phyloP scores from a whole-genome alignment of 2,329 filamentous ascomycete species.

The Colletotrichum somersetense region DNA sequence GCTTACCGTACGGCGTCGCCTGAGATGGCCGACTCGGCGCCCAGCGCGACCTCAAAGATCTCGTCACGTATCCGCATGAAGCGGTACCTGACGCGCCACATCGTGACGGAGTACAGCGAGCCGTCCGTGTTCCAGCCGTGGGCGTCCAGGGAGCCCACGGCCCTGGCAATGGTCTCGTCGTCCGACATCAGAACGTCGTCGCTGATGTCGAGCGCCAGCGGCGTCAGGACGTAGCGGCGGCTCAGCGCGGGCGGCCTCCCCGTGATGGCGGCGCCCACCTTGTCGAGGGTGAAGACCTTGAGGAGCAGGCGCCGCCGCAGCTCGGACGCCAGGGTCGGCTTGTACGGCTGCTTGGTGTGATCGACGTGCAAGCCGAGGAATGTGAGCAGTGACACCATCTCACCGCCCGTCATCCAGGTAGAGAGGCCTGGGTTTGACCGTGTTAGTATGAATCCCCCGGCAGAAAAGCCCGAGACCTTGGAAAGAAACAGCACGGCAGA shows the following conservation, averaged over 20 bases:
- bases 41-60: slow-evolving; percentile 68
- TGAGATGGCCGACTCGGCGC: slow-evolving; percentile 50
- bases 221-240: slow-evolving; percentile 66
- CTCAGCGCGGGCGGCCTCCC: slow-evolving; percentile 67
- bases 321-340: slow-evolving; percentile 53
- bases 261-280: slow-evolving; percentile 63
- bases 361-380: slow-evolving; percentile 53
- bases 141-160: slow-evolving; percentile 56
- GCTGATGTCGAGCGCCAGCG: slow-evolving; percentile 66
- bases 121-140: slow-evolving; percentile 66
- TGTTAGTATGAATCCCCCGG: background rate
- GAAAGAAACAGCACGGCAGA: background rate
- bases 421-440: slow-evolving; percentile 47
- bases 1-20: slow-evolving; percentile 9
- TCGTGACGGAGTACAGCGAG: slow-evolving; percentile 58
- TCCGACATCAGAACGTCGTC: slow-evolving; percentile 62
- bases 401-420: slow-evolving; percentile 54
- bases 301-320: slow-evolving; percentile 52
- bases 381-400: slow-evolving; percentile 52
- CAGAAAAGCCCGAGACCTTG: background rate
- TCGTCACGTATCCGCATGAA: slow-evolving; percentile 68
- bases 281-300: slow-evolving; percentile 60
- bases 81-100: slow-evolving; percentile 59
- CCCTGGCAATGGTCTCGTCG: slow-evolving; percentile 54
- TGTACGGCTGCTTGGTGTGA: slow-evolving; percentile 45